Evolutionary conservation across 208 protist species (phyloP), one percentile per base, ranked within the genome.

Genomic region (Crithidia mellificae): DNA sequence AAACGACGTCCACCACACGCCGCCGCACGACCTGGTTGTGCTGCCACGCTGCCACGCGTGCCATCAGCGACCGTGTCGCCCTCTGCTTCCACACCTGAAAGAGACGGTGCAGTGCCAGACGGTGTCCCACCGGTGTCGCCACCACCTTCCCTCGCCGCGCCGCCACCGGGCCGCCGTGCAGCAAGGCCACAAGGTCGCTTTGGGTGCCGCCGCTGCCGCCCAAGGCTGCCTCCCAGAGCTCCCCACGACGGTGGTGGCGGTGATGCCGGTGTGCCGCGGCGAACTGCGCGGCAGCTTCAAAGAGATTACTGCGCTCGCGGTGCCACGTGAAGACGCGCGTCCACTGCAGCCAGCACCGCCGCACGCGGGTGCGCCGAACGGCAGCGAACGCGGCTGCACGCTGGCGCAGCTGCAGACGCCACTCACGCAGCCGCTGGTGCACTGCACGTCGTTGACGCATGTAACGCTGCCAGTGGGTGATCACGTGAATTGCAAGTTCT

Each of bases 11-110:
- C 34, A 59, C 63, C 19, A 76, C 73, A 25, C 43, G 62, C 12
- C 51, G 62, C 15, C 74, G 59, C 57, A 80, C 44, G 8, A 36
- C 63, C 25, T 75, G 69, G 5, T 14, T 46, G 32, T 22, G 50
- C 34, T 72, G 63, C 56, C 68, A 80, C 34, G 29, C 78, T 5
- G 84, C 84, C 0, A 89, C 62, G 34, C 63, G 70, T 12, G 36
- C 29, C 64, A 81, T 77, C 39, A 86, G 63, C 20, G 72, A 80
- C 11, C 56, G 52, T 46, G 84, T 77, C 44, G 77, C 84, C 49
- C 68, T 61, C 29, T 36, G 47, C 43, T 77, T 78, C 83, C 83
- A 89, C 19, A n/a, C 19, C 17, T 55, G 47, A 54, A 75, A 69
- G 19, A 75, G 61, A 22, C 62, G 70, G 30, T 53, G 62, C 46